These are phyloP conservation scores for Corynespora cassiicola DNA, from an alignment of 2,329 filamentous ascomycete species.

Conservation along the genomic window DNA sequence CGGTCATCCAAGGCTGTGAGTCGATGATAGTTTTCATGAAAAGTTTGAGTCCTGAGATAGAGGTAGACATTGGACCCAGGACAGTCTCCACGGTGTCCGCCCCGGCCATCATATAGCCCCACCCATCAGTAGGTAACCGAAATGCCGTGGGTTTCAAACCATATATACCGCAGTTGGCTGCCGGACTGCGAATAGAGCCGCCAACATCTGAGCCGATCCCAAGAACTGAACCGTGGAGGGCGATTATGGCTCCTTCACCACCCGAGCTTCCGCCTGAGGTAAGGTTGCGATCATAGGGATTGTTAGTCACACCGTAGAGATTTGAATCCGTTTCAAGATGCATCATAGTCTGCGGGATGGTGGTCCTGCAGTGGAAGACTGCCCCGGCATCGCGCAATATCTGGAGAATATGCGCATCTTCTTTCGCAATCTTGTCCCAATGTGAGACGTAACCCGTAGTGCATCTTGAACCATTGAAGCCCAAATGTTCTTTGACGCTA, in stretches of 20 bases:
- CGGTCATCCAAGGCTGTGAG: slow-evolving; percentile 62
- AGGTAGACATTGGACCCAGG: slow-evolving; percentile 62
- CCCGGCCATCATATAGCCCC: slow-evolving; percentile 51
- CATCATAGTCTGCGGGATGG: slow-evolving; percentile 61
- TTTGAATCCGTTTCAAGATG: slow-evolving; percentile 60
- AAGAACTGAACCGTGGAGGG: slow-evolving; percentile 58
- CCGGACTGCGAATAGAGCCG: slow-evolving; percentile 29
- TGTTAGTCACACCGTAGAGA: slow-evolving; percentile 60
- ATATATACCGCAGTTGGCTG: slow-evolving; percentile 40
- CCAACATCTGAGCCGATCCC: slow-evolving; percentile 51
- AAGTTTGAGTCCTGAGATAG: slow-evolving; percentile 58
- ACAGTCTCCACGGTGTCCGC: slow-evolving; percentile 56
- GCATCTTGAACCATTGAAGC: slow-evolving; percentile 55
- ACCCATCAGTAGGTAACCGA: slow-evolving; percentile 52
- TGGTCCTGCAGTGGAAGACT: slow-evolving; percentile 61
- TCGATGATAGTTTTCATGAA: slow-evolving; percentile 62
- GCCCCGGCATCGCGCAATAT: slow-evolving; percentile 57
- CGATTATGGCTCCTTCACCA: slow-evolving; percentile 63
- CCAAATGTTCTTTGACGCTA: slow-evolving; percentile 59
- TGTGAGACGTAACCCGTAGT: slow-evolving; percentile 59
- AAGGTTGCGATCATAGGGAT: slow-evolving; percentile 60
- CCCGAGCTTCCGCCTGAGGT: slow-evolving; percentile 62
- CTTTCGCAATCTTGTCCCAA: slow-evolving; percentile 52
- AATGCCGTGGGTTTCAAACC: slow-evolving; percentile 52
- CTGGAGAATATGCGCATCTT: slow-evolving; percentile 58